Conservation (phyloP, 2,329 filamentous ascomycete genomes). For the Torrubiellomyces zombiae region DNA sequence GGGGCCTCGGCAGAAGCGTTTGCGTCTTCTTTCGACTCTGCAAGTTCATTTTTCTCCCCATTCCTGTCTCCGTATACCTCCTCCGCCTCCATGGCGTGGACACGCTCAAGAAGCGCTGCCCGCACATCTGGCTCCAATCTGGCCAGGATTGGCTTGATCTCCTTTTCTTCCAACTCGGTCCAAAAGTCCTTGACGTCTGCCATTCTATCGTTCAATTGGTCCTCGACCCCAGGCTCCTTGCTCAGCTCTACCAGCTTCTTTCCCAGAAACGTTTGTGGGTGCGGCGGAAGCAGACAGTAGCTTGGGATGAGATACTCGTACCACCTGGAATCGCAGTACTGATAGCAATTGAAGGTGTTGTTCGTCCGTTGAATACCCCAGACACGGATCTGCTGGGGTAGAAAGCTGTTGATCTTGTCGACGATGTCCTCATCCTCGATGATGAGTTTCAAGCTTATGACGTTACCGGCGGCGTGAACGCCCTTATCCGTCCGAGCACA, state of each 20-base stretch:
- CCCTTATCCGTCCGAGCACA: conserved; percentile 96
- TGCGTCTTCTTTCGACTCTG: conserved; percentile 5
- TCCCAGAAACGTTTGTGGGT: conserved; percentile 73
- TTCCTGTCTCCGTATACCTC: conserved; percentile 10
- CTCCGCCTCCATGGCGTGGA: conserved; percentile 28
- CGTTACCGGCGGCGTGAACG: conserved; percentile 87
- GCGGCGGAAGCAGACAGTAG: conserved; percentile 81
- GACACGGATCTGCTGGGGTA: conserved; percentile 79
- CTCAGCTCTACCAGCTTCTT: conserved; percentile 68
- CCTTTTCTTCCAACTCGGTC: conserved; percentile 63
- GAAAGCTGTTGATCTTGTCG: conserved; percentile 72
- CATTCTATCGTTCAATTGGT: conserved; percentile 51
- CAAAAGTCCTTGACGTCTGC: conserved; percentile 70
- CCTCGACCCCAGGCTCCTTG: conserved; percentile 53
- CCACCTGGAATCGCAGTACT: conserved; percentile 84
- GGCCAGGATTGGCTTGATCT: conserved; percentile 55
- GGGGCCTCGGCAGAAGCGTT: conserved; percentile 2
- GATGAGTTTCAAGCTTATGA: conserved; percentile 90
- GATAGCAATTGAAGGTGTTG: conserved; percentile 86
- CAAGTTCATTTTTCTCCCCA: conserved; percentile 6
- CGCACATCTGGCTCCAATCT: conserved; percentile 46
- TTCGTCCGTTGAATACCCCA: conserved; percentile 88
- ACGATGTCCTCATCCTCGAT: conserved; percentile 81
- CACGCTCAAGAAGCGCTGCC: conserved; percentile 42
- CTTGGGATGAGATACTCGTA: conserved; percentile 96